Evolutionary conservation across 768 basidiomycete genomes (phyloP).

Genomic region (Xerocomellus dryophilus): DNA sequence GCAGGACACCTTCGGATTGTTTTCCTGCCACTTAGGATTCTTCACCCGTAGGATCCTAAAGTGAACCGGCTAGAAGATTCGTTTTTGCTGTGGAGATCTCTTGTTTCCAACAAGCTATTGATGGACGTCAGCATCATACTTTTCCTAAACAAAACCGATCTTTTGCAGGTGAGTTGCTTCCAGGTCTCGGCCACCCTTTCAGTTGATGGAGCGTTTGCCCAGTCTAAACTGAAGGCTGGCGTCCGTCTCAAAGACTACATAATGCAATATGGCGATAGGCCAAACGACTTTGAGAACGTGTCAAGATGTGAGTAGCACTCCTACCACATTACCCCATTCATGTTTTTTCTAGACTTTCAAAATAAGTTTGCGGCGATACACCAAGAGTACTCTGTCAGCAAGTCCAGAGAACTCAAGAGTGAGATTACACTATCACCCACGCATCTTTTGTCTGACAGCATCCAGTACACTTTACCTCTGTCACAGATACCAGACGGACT

Average conservation of each 20-base stretch:
- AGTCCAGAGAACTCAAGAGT: constrained; percentile 72
- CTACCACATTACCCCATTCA: background rate
- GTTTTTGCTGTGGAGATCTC: constrained; percentile 65
- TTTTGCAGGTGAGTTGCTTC: constrained; percentile 52
- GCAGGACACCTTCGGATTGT: constrained; percentile 5
- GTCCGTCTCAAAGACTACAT: constrained; percentile 70
- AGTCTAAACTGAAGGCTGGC: constrained; percentile 76
- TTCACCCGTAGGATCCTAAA: constrained; percentile 51
- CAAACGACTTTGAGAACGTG: constrained; percentile 77
- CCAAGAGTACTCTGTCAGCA: constrained; percentile 64
- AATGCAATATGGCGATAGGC: constrained; percentile 65
- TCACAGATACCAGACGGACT: constrained; percentile 76
- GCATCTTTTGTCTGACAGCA: constrained; percentile 7
- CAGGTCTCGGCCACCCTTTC: background rate
- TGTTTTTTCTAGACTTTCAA: constrained; percentile 54
- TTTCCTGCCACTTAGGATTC: constrained; percentile 2
- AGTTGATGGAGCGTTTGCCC: background rate
- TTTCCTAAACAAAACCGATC: constrained; percentile 80
- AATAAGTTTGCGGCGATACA: constrained; percentile 71
- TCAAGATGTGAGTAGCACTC: constrained; percentile 57
- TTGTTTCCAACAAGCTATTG: constrained; percentile 72
- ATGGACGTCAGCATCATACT: constrained; percentile 73
- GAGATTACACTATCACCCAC: constrained; percentile 22
- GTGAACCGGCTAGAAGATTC: constrained; percentile 83
- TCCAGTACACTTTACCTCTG: constrained; percentile 74